Percentiles rank a stretch among this genome's conserved stretches.
Conservation (phyloP, 805 yeast species). For the Lachancea thermotolerans region DNA sequence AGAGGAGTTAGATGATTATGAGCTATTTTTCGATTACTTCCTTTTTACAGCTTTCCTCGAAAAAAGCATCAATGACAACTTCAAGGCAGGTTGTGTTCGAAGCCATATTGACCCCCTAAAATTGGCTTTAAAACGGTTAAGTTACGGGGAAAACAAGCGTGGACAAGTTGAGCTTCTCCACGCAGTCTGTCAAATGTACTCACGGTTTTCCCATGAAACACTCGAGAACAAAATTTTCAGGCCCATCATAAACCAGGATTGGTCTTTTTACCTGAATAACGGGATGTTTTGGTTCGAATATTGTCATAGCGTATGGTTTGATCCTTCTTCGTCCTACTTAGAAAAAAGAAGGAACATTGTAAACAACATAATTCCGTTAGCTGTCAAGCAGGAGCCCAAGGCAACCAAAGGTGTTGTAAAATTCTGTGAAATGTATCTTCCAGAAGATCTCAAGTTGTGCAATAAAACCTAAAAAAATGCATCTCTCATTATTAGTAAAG, state of each 20-base stretch:
- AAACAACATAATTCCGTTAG: slow-evolving; percentile 16
- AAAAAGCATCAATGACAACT: background rate
- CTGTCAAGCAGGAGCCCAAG: slow-evolving; percentile 5
- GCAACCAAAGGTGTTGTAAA: slow-evolving; percentile 4
- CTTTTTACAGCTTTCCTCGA: slow-evolving; percentile 20
- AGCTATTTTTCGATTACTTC: slow-evolving; percentile 28
- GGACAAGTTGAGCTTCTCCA: slow-evolving; percentile 19
- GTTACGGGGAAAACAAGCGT: slow-evolving; percentile 10
- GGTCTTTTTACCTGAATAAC: slow-evolving; percentile 17
- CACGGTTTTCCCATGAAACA: slow-evolving; percentile 16
- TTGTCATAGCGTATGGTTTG: slow-evolving; percentile 23
- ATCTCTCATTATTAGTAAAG: slow-evolving; percentile 1
- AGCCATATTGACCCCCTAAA: slow-evolving; percentile 7
- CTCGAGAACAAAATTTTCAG: slow-evolving; percentile 21
- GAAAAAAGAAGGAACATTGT: slow-evolving; percentile 22
- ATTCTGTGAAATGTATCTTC: slow-evolving; percentile 23
- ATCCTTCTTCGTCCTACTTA: slow-evolving; percentile 19
- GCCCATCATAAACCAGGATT: slow-evolving; percentile 14
- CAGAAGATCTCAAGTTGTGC: slow-evolving; percentile 23
- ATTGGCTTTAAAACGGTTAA: slow-evolving; percentile 17
- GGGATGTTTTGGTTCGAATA: slow-evolving; percentile 26
- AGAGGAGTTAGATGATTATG: slow-evolving; percentile 22
- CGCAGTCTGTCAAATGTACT: slow-evolving; percentile 19
- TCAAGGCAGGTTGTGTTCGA: background rate
- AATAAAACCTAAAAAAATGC: slow-evolving; percentile 12